Conservation (phyloP, 352 stramenopile species). For the Globisporangium nagaii region DNA sequence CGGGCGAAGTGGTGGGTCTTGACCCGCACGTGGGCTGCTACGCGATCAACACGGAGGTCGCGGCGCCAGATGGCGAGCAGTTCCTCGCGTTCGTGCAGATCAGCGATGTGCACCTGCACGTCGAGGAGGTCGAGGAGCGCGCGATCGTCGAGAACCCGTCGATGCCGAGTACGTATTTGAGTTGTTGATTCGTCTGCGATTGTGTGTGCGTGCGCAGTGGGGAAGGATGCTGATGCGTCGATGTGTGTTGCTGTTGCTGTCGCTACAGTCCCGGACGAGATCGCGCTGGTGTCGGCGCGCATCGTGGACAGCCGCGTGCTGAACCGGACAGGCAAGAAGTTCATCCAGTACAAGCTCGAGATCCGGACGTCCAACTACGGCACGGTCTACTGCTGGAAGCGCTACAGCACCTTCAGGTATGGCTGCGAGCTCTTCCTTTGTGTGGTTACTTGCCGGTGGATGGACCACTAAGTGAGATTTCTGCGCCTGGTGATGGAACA, state of each 20-base stretch:
- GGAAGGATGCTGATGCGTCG: constrained; percentile 13
- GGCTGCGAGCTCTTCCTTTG: too few relatives aligned
- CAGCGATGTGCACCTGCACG: constrained; percentile 54
- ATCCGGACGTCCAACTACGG: constrained; percentile 85
- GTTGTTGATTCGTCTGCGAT: constrained; percentile 3
- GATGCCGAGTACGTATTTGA: constrained; percentile 56
- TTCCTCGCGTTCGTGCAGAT: constrained; percentile 85
- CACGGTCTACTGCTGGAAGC: constrained; percentile 86
- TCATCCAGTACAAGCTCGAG: constrained; percentile 89
- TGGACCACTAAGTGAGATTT: too few relatives aligned
- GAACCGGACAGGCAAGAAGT: constrained; percentile 81
- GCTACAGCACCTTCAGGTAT: constrained; percentile 86
- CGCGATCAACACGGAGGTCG: constrained; percentile 81
- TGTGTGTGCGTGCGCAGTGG: neutral
- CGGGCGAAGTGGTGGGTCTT: constrained; percentile 74
- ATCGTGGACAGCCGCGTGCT: constrained; percentile 84
- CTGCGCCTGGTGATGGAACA: constrained; percentile 5
- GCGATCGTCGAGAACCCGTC: constrained; percentile 78
- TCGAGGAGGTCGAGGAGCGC: constrained; percentile 69
- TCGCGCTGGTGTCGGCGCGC: constrained; percentile 67
- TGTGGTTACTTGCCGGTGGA: too few relatives aligned
- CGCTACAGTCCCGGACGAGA: constrained; percentile 72
- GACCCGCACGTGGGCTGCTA: constrained; percentile 87
- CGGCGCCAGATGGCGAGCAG: constrained; percentile 66
- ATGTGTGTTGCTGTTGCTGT: neutral